Evolutionary conservation across 257 asterid genomes (phyloP), one percentile per base, ranked within the genome.

Genomic region (Lantana camara): DNA sequence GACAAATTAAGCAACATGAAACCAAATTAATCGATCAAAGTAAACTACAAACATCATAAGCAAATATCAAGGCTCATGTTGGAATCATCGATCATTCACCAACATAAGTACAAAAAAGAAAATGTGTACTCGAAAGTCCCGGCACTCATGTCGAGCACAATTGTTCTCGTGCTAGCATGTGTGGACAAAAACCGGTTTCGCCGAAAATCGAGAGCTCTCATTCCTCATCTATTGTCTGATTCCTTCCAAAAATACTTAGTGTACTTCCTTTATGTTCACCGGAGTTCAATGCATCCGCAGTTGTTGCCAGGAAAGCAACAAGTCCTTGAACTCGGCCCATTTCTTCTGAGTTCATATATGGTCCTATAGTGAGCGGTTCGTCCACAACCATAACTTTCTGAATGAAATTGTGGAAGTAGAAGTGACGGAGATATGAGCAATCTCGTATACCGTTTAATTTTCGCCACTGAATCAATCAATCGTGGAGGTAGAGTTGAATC

Each of bases 111-210:
- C 75, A 40, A n/a, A n/a, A n/a, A n/a, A n/a, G n/a, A 67, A 48
- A 80, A 7, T 1, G 60, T 70, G 45, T 76, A 80, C 9, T 73
- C 78, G 17, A 76, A 21, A 15, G 76, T 67, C 5, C 70, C 75
- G n/a, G 70, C 47, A 6, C 42, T 40, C 1, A 55, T 64, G 11
- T 17, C 57, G 4, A 27, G 16, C 35, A 60, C 0, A 72, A 76
- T 7, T 73, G 69, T 53, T 5, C 46, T 80, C 0, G 76, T 64
- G 7, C 70, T 7, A 0, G 80, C 82, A 16, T 76, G 76, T 0
- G 82, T 80, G 8, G 29, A 53, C 4, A 80, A 73, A 57, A 80
- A 80, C 85, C 85, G 0, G 82, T 76, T 4, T 82, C 85, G 4
- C 85, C 82, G 2, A 63, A 75, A 23, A 80, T 73, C 9, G 82